Evolutionary conservation across 2,329 filamentous ascomycete genomes (phyloP), one percentile per base, ranked within the genome.

Genomic region (Botrytis aclada): DNA sequence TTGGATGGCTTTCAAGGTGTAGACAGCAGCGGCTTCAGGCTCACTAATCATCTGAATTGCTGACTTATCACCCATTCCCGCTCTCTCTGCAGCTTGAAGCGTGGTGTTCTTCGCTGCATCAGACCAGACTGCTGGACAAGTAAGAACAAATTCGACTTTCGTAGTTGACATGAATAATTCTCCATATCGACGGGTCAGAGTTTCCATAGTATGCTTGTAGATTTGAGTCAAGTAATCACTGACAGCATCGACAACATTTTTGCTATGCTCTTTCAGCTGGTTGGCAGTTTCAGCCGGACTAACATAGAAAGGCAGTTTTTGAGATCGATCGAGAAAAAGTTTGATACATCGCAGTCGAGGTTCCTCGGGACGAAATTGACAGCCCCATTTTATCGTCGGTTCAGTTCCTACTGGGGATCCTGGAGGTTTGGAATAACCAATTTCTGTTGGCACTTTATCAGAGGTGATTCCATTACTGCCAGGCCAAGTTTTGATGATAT

Each of bases 31-130:
- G 2, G 92, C 92, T 82, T 95, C 92, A 0, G 91, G 92, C 82
- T 95, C 92, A 76, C 90, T 93, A 74, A 95, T 93, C 85, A 95
- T 90, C 83, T 93, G 90, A 75, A 95, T 88, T 72, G 92, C 88
- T 58, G 88, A 88, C 72, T 87, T 87, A 3, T 84, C 87, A 7
- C 92, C 93, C 90, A 95, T 93, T 5, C 93, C 93, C 0, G 93
- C 93, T 73, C 89, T 85, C 83, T 94, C 91, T 18, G 93, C 93
- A 9, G 93, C 93, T 79, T 92, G 88, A 66, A 94, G 82, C 3
- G 93, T 95, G 9, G 92, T 92, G 81, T 94, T 93, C 83, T 95
- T 95, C n/a, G 93, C 93, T 0, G 91, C 88, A 80, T 96, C 93
- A 37, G 90, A 93, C 93, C 93, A 96, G 12, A 95, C 92, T 12